Evolutionary conservation across 2,329 filamentous ascomycete species (phyloP).

Genomic region (Fonsecaea pugnacius): DNA sequence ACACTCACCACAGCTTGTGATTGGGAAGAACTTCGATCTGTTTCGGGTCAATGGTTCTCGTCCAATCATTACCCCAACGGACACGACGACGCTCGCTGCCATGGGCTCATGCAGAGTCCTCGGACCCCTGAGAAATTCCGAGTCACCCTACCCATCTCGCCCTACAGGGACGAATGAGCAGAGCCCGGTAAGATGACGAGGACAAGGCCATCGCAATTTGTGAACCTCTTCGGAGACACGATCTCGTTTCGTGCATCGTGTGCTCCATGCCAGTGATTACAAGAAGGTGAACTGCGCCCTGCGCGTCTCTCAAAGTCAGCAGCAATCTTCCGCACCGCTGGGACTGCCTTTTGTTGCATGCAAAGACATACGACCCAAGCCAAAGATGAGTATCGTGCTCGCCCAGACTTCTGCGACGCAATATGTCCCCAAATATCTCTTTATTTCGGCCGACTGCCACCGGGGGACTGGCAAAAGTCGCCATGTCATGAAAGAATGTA

Average conservation of each 20-base stretch:
- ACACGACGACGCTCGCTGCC: not conserved
- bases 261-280: conserved; percentile 11
- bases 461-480: conserved; percentile 22
- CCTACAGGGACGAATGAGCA: conserved; percentile 17
- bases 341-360: not conserved
- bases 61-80: conserved; percentile 5
- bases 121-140: conserved; percentile 6
- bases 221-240: conserved; percentile 5
- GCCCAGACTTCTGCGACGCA: conserved; percentile 12
- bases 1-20: not conserved
- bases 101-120: conserved; percentile 1
- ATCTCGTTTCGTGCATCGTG: conserved; percentile 3
- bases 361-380: not conserved
- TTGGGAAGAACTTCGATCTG: conserved; percentile 9
- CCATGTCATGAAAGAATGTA: conserved; percentile 29
- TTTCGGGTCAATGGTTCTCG: conserved; percentile 18
- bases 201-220: conserved; percentile 1
- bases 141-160: conserved; percentile 16
- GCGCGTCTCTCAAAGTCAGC: not conserved
- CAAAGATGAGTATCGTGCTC: conserved; percentile 21
- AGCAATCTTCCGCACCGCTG: not conserved
- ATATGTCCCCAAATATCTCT: conserved; percentile 26
- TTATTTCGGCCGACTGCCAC: conserved; percentile 19
- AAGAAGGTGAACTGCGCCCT: conserved; percentile 14
- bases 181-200: conserved; percentile 11